A percentile compares a stretch with the other conserved stretches of the same genome.
Conservation (phyloP, 768 basidiomycete species). For the Cyclocybe cylindracea region DNA sequence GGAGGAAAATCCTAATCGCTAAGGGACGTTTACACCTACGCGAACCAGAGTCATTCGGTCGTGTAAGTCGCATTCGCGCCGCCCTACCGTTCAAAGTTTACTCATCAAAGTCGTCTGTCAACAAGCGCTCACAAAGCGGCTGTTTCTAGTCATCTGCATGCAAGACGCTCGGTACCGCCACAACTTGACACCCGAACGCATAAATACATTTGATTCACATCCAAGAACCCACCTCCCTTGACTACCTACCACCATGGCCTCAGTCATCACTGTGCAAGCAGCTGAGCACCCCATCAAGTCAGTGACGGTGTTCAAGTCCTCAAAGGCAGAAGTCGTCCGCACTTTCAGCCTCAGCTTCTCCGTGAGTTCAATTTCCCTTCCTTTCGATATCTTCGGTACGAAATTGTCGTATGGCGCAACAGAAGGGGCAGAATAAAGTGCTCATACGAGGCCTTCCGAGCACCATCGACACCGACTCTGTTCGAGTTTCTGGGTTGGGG, state of each 20-base stretch:
- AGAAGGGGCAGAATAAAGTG: constrained; percentile 58
- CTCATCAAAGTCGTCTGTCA: no score
- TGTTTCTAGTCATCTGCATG: no score
- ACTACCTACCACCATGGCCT: constrained; percentile 8
- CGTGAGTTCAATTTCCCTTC: constrained; percentile 31
- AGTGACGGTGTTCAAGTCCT: constrained; percentile 58
- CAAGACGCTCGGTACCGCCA: no score
- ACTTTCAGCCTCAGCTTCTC: constrained; percentile 47
- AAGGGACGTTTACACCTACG: no score
- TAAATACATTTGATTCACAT: no score
- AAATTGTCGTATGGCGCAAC: constrained; percentile 3
- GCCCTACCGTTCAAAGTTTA: no score
- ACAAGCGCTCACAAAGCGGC: no score
- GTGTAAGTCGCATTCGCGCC: no score
- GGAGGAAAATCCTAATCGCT: no score
- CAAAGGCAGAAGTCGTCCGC: constrained; percentile 57
- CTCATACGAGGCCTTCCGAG: constrained; percentile 50
- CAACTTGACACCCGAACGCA: no score
- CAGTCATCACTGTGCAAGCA: constrained; percentile 28
- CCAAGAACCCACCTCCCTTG: no score
- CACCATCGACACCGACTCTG: constrained; percentile 50
- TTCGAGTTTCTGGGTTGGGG: constrained; percentile 52
- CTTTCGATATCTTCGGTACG: neutral
- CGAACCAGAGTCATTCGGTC: no score
- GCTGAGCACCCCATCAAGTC: constrained; percentile 49